phyloP scores from a whole-genome alignment of 192 early-diverging fungal species.

The Backusella macrospora region DNA sequence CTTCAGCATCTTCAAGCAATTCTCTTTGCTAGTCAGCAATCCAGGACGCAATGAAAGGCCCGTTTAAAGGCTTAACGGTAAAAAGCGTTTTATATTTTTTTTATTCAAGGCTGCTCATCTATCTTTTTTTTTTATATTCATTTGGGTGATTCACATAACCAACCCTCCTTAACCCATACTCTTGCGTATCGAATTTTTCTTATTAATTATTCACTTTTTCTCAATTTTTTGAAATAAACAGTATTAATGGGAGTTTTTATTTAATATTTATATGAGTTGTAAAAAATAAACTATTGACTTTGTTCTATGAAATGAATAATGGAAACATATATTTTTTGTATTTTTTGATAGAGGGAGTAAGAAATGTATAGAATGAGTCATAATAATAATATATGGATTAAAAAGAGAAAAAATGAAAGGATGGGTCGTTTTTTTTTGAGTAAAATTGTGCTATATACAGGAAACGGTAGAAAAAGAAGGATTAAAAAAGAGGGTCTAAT shows the following conservation, averaged over 20 bases:
- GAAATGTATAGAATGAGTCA: slow-evolving; percentile 14
- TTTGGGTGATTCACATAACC: no score
- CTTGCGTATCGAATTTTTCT: no score
- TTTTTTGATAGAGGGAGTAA: background rate
- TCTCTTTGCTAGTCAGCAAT: no score
- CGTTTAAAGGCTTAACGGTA: no score
- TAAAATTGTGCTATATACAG: slow-evolving; percentile 14
- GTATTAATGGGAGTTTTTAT: background rate
- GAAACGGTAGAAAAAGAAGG: background rate
- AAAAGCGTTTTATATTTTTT: no score
- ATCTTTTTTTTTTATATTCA: no score
- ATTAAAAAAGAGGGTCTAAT: slow-evolving; percentile 29
- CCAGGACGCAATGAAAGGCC: no score
- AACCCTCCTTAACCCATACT: no score
- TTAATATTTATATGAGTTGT: slow-evolving; percentile 13
- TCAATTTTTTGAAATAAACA: no score
- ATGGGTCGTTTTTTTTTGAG: slow-evolving; percentile 12
- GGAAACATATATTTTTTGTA: slow-evolving; percentile 13
- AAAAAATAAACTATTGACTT: background rate
- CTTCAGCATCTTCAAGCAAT: no score
- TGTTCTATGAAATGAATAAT: slow-evolving; percentile 12
- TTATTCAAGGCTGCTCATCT: no score
- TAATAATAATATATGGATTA: slow-evolving; percentile 2
- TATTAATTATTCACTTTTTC: no score
- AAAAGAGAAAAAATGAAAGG: background rate